Conservation (phyloP, 192 early-diverging fungal genomes). For the Paraglomus brasilianum region DNA sequence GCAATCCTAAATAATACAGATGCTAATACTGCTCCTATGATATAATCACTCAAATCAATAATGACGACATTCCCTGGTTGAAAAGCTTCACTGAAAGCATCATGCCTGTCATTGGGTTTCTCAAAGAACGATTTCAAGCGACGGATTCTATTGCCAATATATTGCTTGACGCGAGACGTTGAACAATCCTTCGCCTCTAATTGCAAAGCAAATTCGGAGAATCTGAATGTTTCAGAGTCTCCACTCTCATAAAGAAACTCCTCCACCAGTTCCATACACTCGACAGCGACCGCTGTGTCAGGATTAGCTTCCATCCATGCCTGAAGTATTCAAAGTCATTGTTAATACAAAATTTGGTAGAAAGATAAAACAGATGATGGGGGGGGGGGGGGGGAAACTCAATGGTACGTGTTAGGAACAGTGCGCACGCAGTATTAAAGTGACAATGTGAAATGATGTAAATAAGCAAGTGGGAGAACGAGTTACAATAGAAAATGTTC, state of each 20-base stretch:
- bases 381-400: too few relatives aligned
- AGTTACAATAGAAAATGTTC: neutral
- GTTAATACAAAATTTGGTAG: too few relatives aligned
- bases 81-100: constrained; percentile 19
- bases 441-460: too few relatives aligned
- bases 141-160: neutral
- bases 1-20: constrained; percentile 7
- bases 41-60: constrained; percentile 20
- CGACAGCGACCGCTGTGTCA: too few relatives aligned
- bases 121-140: neutral
- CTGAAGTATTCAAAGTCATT: too few relatives aligned
- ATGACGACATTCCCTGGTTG: neutral
- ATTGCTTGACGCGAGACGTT: neutral
- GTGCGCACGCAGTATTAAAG: too few relatives aligned
- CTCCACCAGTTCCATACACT: neutral
- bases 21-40: neutral
- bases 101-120: neutral
- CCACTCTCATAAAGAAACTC: neutral
- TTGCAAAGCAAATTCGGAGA: neutral
- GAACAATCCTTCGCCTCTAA: too few relatives aligned
- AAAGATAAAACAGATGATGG: too few relatives aligned
- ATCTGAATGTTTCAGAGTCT: neutral
- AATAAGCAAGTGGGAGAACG: too few relatives aligned
- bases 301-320: too few relatives aligned
- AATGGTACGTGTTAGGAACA: too few relatives aligned